These are phyloP conservation scores for Pythium oligandrum DNA, from an alignment of 352 stramenopile species.

Conservation along the genomic window DNA sequence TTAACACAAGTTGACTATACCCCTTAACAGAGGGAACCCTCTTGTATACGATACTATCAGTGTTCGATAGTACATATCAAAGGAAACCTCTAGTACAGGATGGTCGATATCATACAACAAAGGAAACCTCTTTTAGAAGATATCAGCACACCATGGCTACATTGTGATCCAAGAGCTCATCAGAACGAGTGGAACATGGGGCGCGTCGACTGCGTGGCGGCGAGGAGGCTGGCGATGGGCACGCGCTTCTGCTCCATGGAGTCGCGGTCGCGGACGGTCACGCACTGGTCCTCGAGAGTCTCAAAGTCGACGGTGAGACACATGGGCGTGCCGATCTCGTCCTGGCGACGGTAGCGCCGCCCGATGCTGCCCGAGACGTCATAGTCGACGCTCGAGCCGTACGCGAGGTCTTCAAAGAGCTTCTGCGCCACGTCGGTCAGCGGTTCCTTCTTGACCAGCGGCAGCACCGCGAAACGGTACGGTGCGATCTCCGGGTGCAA, in stretches of 20 bases:
- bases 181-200: slow-evolving; percentile 43
- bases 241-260: slow-evolving; percentile 94
- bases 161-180: neutral
- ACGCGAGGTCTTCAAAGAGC: slow-evolving; percentile 89
- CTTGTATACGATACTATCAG: no score
- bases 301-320: slow-evolving; percentile 98
- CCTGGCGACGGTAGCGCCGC: slow-evolving; percentile 92
- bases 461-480: slow-evolving; percentile 90
- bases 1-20: no score
- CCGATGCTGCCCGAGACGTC: slow-evolving; percentile 89
- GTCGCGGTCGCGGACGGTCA: slow-evolving; percentile 96
- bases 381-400: slow-evolving; percentile 88
- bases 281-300: slow-evolving; percentile 92
- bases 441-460: slow-evolving; percentile 94
- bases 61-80: no score
- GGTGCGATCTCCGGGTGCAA: slow-evolving; percentile 93
- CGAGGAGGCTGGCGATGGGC: slow-evolving; percentile 86
- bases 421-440: slow-evolving; percentile 84
- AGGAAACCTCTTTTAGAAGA: slow-evolving; percentile 11
- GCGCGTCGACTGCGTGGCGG: slow-evolving; percentile 22
- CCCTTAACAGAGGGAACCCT: no score
- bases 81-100: no score
- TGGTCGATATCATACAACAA: neutral
- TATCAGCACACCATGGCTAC: slow-evolving; percentile 7
- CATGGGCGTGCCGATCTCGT: slow-evolving; percentile 97